Evolutionary conservation across 2,329 filamentous ascomycete species (phyloP), one percentile per base, ranked within the genome.

Genomic region (Arthrobotrys conoides): DNA sequence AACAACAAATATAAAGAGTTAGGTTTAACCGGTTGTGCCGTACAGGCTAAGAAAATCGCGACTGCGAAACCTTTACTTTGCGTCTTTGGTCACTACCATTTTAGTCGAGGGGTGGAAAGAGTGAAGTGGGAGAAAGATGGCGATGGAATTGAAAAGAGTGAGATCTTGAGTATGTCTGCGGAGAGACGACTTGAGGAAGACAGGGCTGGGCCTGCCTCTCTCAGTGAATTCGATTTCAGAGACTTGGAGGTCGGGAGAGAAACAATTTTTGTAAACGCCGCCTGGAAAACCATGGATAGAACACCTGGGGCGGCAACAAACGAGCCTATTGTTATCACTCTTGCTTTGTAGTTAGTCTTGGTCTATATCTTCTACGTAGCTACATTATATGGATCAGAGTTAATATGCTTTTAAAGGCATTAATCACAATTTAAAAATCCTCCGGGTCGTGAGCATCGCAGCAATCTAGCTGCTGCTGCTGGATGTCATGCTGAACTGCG

Each of bases 71-170:
- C 73, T 14, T 12, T 71, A 16, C 73, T 77, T 9, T 77, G 73
- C 18, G 73, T 77, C 38, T 77, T 77, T 30, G 73, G 73, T 2
- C 73, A 77, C 33, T 77, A 71, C 36, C 73, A 77, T 22, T 67
- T 66, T n/a, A 77, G 73, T 53, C 71, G 67, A 41, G 73, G 73
- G 1, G 67, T 77, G 16, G 73, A 77, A 55, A 53, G 67, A n/a
- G 73, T 71, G 6, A 61, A 36, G 38, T 73, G 70, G 70, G 38
- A 71, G 27, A 38, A 65, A 5, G 65, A 70, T 49, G 36, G 59
- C 20, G 71, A 70, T 5, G 27, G n/a, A 2, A 48, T 69, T 30
- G 55, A 59, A 30, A 49, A 65, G 14, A 70, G 65, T 27, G 66
- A 70, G 46, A 65, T 77, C 18, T 30, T 71, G 22, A 69, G 57